Evolutionary conservation across 2,329 filamentous ascomycete genomes (phyloP).

Genomic region (Myriosclerotinia duriaeana): DNA sequence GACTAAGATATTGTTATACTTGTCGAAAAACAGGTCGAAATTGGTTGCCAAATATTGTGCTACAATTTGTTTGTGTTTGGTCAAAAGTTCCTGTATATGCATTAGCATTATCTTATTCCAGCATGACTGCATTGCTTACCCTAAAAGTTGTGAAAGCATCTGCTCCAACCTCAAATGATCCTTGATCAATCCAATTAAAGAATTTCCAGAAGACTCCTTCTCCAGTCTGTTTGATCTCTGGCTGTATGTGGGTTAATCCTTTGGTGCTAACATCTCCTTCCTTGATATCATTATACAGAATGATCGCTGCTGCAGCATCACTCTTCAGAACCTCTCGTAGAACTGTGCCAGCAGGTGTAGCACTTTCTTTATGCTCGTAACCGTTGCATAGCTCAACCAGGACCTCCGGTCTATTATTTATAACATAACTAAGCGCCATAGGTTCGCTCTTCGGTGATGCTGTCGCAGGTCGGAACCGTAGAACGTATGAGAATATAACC

Average conservation of each 20-base stretch:
- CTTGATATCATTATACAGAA: slow-evolving; percentile 86
- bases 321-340: slow-evolving; percentile 85
- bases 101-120: slow-evolving; percentile 25
- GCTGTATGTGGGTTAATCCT: slow-evolving; percentile 74
- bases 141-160: slow-evolving; percentile 98
- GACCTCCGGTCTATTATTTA: slow-evolving; percentile 81
- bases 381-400: slow-evolving; percentile 85
- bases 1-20: slow-evolving; percentile 83
- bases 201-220: slow-evolving; percentile 93
- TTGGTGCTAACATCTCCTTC: slow-evolving; percentile 66
- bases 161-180: slow-evolving; percentile 92
- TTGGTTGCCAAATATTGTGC: slow-evolving; percentile 85
- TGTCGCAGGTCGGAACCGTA: slow-evolving; percentile 77
- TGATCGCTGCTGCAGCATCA: slow-evolving; percentile 84
- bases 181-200: slow-evolving; percentile 95
- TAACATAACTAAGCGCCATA: slow-evolving; percentile 83
- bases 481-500: slow-evolving; percentile 91
- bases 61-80: slow-evolving; percentile 88
- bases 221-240: slow-evolving; percentile 71
- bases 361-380: slow-evolving; percentile 87
- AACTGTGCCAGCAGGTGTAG: slow-evolving; percentile 86
- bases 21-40: slow-evolving; percentile 88
- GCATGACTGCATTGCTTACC: slow-evolving; percentile 50
- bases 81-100: slow-evolving; percentile 77
- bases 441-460: slow-evolving; percentile 70